These are phyloP conservation scores for Ceratobasidium papillatum DNA, from an alignment of 1,284 basidiomycete genomes.

Conservation along the genomic window DNA sequence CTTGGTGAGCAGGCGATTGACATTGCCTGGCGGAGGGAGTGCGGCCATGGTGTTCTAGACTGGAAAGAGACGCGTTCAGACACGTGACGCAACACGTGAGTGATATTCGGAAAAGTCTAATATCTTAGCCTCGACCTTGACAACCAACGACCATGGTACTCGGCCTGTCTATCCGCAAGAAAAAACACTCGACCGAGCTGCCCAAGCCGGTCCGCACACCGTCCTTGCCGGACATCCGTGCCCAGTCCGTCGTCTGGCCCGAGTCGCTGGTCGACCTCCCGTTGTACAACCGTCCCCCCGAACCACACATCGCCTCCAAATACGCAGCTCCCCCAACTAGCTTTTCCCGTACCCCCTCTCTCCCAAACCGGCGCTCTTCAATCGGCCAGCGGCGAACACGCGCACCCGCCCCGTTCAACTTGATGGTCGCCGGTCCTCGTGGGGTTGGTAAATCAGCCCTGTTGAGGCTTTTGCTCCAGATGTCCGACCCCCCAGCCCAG, in stretches of 20 bases:
- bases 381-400: constrained; percentile 63
- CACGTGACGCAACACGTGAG: constrained; percentile 17
- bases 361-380: constrained; percentile 56
- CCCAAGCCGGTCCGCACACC: constrained; percentile 66
- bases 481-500: constrained; percentile 12
- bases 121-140: not conserved
- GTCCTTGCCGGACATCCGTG: constrained; percentile 75
- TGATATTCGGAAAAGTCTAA: not conserved
- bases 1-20: constrained; percentile 33
- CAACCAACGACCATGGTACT: constrained; percentile 59
- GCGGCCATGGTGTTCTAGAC: not conserved
- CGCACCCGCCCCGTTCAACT: constrained; percentile 78
- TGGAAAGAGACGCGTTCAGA: not conserved
- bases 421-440: constrained; percentile 83
- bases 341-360: constrained; percentile 54
- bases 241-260: constrained; percentile 80
- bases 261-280: constrained; percentile 70
- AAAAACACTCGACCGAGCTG: constrained; percentile 57
- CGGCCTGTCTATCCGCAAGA: constrained; percentile 71
- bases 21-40: constrained; percentile 28
- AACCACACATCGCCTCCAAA: constrained; percentile 28
- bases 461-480: constrained; percentile 55
- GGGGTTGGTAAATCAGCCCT: constrained; percentile 84
- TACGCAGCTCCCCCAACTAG: constrained; percentile 46
- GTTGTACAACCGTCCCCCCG: constrained; percentile 44